A percentile compares a stretch with the other conserved stretches of the same genome.
Conservation (phyloP, 73 alveolate species). For the Paramecium octaurelia region DNA sequence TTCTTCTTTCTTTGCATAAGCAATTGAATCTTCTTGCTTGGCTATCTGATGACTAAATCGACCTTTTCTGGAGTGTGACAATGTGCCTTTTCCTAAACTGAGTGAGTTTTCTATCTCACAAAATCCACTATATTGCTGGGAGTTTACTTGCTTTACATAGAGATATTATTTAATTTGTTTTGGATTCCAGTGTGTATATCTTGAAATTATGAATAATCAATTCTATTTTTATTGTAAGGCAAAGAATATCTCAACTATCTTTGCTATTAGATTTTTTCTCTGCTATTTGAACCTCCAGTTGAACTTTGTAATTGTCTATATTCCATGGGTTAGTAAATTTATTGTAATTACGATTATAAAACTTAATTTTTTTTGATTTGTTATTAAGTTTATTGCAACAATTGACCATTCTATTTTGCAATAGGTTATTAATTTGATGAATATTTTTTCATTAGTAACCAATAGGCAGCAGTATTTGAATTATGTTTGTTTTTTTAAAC, state of each 20-base stretch:
- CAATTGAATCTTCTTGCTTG: background rate
- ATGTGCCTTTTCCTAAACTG: background rate
- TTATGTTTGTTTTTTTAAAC: background rate
- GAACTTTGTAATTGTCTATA: constrained; percentile 6
- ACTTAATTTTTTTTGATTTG: background rate
- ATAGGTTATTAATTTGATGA: background rate
- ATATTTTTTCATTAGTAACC: background rate
- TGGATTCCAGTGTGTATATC: background rate
- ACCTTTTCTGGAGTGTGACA: background rate
- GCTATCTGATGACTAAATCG: background rate
- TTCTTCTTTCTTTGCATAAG: background rate
- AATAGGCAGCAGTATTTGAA: background rate
- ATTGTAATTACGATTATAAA: background rate
- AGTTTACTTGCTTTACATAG: background rate
- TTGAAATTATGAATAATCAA: background rate
- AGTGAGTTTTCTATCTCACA: background rate
- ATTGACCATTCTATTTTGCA: background rate
- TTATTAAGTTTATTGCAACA: background rate
- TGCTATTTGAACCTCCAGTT: constrained; percentile 22
- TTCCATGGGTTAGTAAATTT: background rate
- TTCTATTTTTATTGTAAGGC: background rate
- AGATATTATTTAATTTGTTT: background rate
- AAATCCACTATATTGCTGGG: background rate
- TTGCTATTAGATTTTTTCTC: background rate
- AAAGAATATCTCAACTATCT: background rate